Conservation (phyloP, 1,284 basidiomycete genomes). For the Irpex rosettiformis region DNA sequence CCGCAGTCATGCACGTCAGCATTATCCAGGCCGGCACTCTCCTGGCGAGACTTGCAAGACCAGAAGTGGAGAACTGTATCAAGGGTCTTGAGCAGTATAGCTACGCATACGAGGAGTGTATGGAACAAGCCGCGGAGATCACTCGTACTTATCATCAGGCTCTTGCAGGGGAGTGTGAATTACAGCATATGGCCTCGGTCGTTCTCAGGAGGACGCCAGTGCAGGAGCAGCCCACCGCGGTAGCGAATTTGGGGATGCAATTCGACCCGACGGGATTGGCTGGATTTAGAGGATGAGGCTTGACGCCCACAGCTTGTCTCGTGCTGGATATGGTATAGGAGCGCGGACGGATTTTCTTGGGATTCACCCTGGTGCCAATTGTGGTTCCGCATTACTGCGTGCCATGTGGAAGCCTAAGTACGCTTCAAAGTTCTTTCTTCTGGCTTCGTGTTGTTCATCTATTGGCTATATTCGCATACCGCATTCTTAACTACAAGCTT, state of each 20-base stretch:
- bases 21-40: constrained; percentile 80
- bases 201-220: constrained; percentile 14
- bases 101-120: constrained; percentile 81
- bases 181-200: constrained; percentile 51
- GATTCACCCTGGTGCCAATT: not conserved
- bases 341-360: not conserved
- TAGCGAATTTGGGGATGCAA: constrained; percentile 7
- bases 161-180: constrained; percentile 44
- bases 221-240: not conserved
- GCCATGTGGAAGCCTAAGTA: not conserved
- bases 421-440: not conserved
- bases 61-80: constrained; percentile 81
- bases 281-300: constrained; percentile 14
- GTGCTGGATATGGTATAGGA: not conserved
- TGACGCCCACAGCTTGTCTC: not conserved
- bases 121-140: constrained; percentile 73
- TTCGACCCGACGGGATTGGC: constrained; percentile 9
- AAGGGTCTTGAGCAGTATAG: constrained; percentile 85
- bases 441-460: not conserved
- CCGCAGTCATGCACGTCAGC: constrained; percentile 81
- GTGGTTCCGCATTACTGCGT: not conserved
- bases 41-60: constrained; percentile 77
- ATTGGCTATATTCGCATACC: not conserved
- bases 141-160: constrained; percentile 49
- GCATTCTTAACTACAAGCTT: not conserved